Evolutionary conservation across 257 asterid species (phyloP).

Genomic region (Forsythia viridissima): DNA sequence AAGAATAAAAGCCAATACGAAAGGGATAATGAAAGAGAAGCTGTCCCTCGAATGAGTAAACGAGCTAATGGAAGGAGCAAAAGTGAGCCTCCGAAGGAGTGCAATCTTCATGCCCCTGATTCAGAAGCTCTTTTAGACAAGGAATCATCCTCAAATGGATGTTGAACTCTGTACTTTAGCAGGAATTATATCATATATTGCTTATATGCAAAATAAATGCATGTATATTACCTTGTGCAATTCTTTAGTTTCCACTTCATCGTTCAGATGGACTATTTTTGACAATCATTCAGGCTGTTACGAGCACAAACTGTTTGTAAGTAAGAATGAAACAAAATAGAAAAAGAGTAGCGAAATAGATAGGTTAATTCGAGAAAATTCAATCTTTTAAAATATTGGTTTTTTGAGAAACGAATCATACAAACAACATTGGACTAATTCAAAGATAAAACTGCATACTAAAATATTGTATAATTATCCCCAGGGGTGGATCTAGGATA

Average conservation of each 20-base stretch:
- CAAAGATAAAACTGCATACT: too few relatives aligned
- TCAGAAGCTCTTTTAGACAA: constrained; percentile 20
- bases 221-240: neutral
- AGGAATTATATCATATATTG: neutral
- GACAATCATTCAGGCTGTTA: neutral
- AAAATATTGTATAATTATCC: too few relatives aligned
- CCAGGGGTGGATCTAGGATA: too few relatives aligned
- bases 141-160: constrained; percentile 27
- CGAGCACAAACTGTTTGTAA: too few relatives aligned
- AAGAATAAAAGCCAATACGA: constrained; percentile 13
- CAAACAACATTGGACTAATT: too few relatives aligned
- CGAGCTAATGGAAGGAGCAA: constrained; percentile 55
- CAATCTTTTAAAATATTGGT: too few relatives aligned
- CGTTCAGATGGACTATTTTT: neutral
- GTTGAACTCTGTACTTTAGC: constrained; percentile 13
- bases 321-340: neutral
- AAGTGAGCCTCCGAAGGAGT: constrained; percentile 71
- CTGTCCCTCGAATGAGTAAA: constrained; percentile 27
- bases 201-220: neutral
- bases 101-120: constrained; percentile 39
- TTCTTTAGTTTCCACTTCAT: neutral
- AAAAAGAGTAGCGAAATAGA: too few relatives aligned
- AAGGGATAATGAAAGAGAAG: constrained; percentile 33
- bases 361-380: neutral
- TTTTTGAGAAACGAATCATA: too few relatives aligned